Conservation (phyloP, 2,329 filamentous ascomycete genomes). For the Paracamarosporium sp. region DNA sequence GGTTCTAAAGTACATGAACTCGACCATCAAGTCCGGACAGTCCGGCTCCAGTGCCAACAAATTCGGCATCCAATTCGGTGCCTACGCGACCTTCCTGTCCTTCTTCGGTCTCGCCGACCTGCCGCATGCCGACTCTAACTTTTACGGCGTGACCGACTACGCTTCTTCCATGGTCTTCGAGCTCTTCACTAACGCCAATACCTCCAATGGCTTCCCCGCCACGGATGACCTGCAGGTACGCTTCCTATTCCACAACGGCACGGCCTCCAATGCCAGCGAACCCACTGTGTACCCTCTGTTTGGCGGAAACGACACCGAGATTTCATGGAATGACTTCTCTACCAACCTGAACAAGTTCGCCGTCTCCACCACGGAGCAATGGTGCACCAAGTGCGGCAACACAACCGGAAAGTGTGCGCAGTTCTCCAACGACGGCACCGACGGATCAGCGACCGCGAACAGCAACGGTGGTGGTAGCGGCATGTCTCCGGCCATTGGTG, state of each 20-base stretch:
- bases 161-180: conserved; percentile 84
- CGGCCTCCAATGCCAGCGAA: conserved; percentile 52
- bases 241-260: conserved; percentile 70
- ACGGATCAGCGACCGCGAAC: conserved; percentile 11
- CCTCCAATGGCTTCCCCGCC: conserved; percentile 49
- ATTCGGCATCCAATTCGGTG: conserved; percentile 64
- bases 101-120: conserved; percentile 68
- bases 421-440: conserved; percentile 39
- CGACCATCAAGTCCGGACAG: conserved; percentile 44
- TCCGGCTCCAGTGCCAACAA: conserved; percentile 45
- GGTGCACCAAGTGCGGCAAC: conserved; percentile 81
- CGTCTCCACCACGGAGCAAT: conserved; percentile 68
- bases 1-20: conserved; percentile 53
- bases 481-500: conserved; percentile 75
- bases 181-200: conserved; percentile 60
- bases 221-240: conserved; percentile 62
- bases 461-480: conserved; percentile 43
- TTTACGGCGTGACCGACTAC: conserved; percentile 82
- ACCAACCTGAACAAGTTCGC: conserved; percentile 69
- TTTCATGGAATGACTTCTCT: conserved; percentile 75
- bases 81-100: conserved; percentile 66
- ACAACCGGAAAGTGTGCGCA: conserved; percentile 70
- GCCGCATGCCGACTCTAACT: conserved; percentile 61
- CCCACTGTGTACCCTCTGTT: conserved; percentile 66
- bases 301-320: conserved; percentile 60